A percentile compares a stretch with the other conserved stretches of the same genome.
These are phyloP conservation scores for Bretziella fagacearum DNA, from an alignment of 2,329 filamentous ascomycete species.

Conservation along the genomic window DNA sequence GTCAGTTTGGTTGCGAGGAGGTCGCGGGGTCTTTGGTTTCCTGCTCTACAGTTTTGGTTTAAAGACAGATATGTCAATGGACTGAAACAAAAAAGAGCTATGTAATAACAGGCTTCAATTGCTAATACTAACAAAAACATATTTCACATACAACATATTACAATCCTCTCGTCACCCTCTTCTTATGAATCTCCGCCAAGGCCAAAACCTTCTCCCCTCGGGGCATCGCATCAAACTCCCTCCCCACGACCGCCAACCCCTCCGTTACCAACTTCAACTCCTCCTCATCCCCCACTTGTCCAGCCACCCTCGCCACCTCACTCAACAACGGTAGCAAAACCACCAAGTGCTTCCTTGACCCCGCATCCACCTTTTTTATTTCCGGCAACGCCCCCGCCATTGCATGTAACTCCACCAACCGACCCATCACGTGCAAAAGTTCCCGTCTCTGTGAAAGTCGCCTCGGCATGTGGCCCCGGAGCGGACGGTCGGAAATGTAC, in stretches of 20 bases:
- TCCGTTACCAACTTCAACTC: conserved; percentile 40
- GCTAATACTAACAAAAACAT: too few species aligned
- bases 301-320: conserved; percentile 42
- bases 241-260: conserved; percentile 45
- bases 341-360: conserved; percentile 56
- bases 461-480: conserved; percentile 78
- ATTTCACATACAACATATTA: background rate
- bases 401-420: conserved; percentile 49
- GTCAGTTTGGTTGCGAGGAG: conserved; percentile 68
- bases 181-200: conserved; percentile 3
- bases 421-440: conserved; percentile 51
- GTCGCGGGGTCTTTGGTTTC: conserved; percentile 45
- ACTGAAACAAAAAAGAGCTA: too few species aligned
- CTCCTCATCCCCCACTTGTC: conserved; percentile 40
- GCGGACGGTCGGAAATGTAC: conserved; percentile 80
- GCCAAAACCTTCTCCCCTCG: background rate
- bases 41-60: background rate
- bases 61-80: too few species aligned
- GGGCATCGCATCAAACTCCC: background rate
- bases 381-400: conserved; percentile 53
- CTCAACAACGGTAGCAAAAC: conserved; percentile 65
- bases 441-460: conserved; percentile 67
- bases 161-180: background rate
- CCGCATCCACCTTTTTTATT: conserved; percentile 33
- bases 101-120: too few species aligned